A percentile compares a stretch with the other conserved stretches of the same genome.
Evolutionary conservation across 139 green algal genomes (phyloP).

Genomic region (Chlorella vulgaris): DNA sequence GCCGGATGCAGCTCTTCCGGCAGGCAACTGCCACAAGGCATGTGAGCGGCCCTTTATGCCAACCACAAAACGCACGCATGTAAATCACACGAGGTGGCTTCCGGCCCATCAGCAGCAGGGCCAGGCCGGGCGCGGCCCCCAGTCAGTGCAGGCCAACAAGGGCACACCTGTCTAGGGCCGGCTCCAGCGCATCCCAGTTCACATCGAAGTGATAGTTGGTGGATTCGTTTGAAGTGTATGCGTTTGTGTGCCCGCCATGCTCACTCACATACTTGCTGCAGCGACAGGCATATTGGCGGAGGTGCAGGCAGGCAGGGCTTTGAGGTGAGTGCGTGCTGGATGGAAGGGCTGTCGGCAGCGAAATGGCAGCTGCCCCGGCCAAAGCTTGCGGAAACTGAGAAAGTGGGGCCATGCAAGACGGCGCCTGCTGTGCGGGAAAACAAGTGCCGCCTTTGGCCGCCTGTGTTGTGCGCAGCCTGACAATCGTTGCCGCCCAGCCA

Average conservation of each 20-base stretch:
- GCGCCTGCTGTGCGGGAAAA: no score
- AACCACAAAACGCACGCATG: not conserved
- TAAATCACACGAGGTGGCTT: not conserved
- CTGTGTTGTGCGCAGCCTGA: no score
- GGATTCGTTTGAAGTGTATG: constrained; percentile 79
- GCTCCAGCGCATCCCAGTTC: constrained; percentile 73
- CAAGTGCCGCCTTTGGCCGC: no score
- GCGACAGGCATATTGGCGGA: not conserved
- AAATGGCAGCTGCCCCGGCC: not conserved
- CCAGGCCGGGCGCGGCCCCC: not conserved
- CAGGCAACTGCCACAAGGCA: no score
- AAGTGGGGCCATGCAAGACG: no score
- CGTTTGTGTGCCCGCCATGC: constrained; percentile 88
- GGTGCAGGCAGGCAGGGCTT: not conserved
- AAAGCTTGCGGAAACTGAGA: no score
- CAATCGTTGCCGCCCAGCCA: no score
- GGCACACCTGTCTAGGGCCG: constrained; percentile 69
- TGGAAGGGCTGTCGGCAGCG: not conserved
- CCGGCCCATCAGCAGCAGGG: not conserved
- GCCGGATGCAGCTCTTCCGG: not conserved
- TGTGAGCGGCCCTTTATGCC: no score
- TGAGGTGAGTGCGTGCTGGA: not conserved
- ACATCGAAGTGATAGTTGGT: constrained; percentile 96
- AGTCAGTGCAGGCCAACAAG: not conserved
- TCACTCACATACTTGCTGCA: constrained; percentile 62